Base-by-base conservation (phyloP, 202 grass and related monocot species). In the Carex arenaria region DNA sequence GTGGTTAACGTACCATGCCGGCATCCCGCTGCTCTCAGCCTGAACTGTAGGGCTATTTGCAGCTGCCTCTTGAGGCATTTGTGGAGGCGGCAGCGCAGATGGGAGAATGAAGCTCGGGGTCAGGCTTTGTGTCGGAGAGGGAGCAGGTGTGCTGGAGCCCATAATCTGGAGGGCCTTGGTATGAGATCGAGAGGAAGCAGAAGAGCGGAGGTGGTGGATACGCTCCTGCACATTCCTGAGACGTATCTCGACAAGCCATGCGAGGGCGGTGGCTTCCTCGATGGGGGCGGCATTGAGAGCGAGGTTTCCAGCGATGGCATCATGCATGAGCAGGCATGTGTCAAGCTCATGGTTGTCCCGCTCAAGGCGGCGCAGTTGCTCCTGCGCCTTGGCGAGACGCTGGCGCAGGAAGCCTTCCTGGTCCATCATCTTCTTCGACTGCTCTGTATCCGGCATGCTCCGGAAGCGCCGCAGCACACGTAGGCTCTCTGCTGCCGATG, bases 401-500 rank as follows among this genome's bases (percentile, higher is more conserved):
- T 80, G 85, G 13, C 14, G 67, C 23, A 94, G 81, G 81, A 90
- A 90, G 1, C 61, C 87, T 18, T 85, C 89, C 64, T 92, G 88
- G 78, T 89, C 85, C 85, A 91, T 84, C 87, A 77, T 94, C 59
- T 91, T 94, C 64, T 90, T 86, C 72, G 79, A 83, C 76, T 83
- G 80, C 19, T 91, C 87, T 14, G 64, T 36, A 57, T 90, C 85
- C 3, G 85, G 85, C 85, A 89, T 80, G n/a, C 62, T 85, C 74
- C n/a, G 71, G 83, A 92, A 95, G 2, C 64, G 64, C 5, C n/a
- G 15, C 2, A 94, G 51, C 15, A 94, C 31, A 6, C 4, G 5
- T 3, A 7, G 13, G 2, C 10, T 82, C 28, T 52, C 78, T 0
- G 19, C 4, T 0, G 72, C 6, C 2, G 84, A 86, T 0, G 87